Percentiles rank a stretch among this genome's conserved stretches.
phyloP scores from a whole-genome alignment of 371 early-diverging fungal species.

The Apophysomyces ossiformis region DNA sequence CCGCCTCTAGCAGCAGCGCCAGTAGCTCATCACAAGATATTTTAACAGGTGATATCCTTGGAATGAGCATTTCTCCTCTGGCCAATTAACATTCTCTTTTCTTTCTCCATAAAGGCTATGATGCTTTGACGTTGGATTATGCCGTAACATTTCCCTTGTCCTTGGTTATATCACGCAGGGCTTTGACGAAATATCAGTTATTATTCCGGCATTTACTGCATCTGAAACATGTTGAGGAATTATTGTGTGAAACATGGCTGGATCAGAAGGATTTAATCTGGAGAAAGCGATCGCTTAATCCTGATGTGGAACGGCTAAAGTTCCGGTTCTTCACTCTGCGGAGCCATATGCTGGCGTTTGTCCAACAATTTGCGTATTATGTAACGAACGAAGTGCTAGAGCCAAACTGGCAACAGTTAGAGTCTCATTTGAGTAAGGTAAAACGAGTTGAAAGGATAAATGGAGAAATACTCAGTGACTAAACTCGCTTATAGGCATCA shows the following conservation, averaged over 20 bases:
- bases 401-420: constrained; percentile 81
- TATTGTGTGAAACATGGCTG: constrained; percentile 77
- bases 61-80: not conserved
- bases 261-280: constrained; percentile 55
- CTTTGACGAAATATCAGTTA: constrained; percentile 89
- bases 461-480: constrained; percentile 16
- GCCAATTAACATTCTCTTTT: too few relatives aligned
- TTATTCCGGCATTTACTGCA: constrained; percentile 88
- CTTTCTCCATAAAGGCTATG: constrained; percentile 58
- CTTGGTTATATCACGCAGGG: constrained; percentile 81
- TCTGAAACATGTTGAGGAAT: constrained; percentile 85
- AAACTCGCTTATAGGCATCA: constrained; percentile 36
- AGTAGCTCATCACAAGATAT: constrained; percentile 24
- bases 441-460: not conserved
- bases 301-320: constrained; percentile 60
- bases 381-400: constrained; percentile 89
- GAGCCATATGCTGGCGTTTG: constrained; percentile 80
- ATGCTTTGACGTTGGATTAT: constrained; percentile 79
- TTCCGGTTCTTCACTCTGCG: constrained; percentile 71
- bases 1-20: constrained; percentile 24
- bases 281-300: constrained; percentile 28
- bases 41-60: constrained; percentile 24
- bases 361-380: constrained; percentile 89
- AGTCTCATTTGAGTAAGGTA: constrained; percentile 58
- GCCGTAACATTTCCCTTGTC: constrained; percentile 87